These are phyloP conservation scores for Alternaria dauci DNA, from an alignment of 2,329 filamentous ascomycete species.

Conservation along the genomic window DNA sequence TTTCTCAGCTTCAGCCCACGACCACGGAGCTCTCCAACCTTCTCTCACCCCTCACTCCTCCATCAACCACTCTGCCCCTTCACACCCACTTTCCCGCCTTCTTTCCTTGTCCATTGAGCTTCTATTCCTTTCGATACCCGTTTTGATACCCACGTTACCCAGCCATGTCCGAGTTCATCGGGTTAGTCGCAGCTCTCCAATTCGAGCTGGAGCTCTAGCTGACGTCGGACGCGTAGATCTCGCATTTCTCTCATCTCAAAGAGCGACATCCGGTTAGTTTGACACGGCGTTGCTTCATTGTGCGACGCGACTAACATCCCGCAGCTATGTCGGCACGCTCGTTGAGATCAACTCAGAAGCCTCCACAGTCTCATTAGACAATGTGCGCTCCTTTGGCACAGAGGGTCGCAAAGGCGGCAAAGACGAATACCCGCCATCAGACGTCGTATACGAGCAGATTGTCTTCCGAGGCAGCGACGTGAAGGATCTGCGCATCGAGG, in stretches of 20 bases:
- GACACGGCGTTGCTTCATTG: slow-evolving; percentile 20
- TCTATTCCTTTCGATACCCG: slow-evolving; percentile 31
- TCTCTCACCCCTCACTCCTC: slow-evolving; percentile 17
- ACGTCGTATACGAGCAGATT: slow-evolving; percentile 97
- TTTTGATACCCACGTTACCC: slow-evolving; percentile 38
- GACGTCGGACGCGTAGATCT: slow-evolving; percentile 66
- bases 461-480: slow-evolving; percentile 98
- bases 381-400: slow-evolving; percentile 93
- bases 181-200: slow-evolving; percentile 56
- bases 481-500: slow-evolving; percentile 94
- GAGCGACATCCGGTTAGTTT: slow-evolving; percentile 89
- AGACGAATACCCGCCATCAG: slow-evolving; percentile 83
- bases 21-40: slow-evolving; percentile 22
- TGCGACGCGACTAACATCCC: slow-evolving; percentile 29
- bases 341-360: slow-evolving; percentile 98
- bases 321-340: slow-evolving; percentile 91
- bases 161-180: slow-evolving; percentile 69
- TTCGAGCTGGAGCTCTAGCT: slow-evolving; percentile 45
- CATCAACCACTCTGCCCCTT: slow-evolving; percentile 23
- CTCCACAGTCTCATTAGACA: slow-evolving; percentile 95
- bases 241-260: slow-evolving; percentile 97
- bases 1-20: slow-evolving; percentile 29
- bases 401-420: slow-evolving; percentile 85
- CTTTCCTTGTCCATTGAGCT: slow-evolving; percentile 27
- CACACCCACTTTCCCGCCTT: slow-evolving; percentile 34